A percentile compares a stretch with the other conserved stretches of the same genome.
These are phyloP conservation scores for Globisporangium echinulatum DNA, from an alignment of 352 stramenopile genomes.

Conservation along the genomic window DNA sequence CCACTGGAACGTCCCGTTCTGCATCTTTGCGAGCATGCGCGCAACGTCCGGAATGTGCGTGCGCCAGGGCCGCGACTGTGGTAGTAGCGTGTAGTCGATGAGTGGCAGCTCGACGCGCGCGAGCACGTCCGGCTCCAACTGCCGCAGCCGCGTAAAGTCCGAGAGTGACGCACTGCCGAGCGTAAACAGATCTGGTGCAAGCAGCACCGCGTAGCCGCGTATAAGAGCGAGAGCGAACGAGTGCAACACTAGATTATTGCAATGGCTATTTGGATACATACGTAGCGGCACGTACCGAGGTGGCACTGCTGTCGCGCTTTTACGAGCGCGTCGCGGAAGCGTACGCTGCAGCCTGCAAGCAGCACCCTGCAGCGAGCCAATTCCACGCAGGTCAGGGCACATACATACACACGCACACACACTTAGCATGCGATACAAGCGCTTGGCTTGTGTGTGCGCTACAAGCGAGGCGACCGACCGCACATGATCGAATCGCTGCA, in stretches of 20 bases:
- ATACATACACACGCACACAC: neutral
- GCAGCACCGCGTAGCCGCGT: conserved; percentile 1
- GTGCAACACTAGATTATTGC: neutral
- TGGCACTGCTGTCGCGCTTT: conserved; percentile 35
- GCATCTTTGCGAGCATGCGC: conserved; percentile 40
- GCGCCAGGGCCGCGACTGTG: conserved; percentile 38
- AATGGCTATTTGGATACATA: neutral
- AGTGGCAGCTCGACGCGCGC: conserved; percentile 50
- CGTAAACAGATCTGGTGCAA: conserved; percentile 49
- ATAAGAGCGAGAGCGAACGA: neutral
- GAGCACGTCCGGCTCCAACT: conserved; percentile 32
- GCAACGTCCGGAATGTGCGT: conserved; percentile 44
- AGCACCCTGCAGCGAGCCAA: conserved; percentile 29
- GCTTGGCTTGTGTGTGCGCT: too few relatives aligned
- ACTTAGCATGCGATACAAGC: too few relatives aligned
- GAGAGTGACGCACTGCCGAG: conserved; percentile 67
- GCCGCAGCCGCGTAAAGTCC: conserved; percentile 58
- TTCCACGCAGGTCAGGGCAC: neutral
- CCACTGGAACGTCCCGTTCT: conserved; percentile 51
- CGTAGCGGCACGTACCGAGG: conserved; percentile 28
- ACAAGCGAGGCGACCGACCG: neutral
- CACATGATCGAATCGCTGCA: conserved; percentile 75
- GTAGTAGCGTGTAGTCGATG: conserved; percentile 51
- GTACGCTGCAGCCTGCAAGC: conserved; percentile 49
- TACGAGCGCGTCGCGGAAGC: conserved; percentile 39